These are phyloP conservation scores for Solanum boliviense DNA, from an alignment of 257 asterid genomes.

Conservation along the genomic window DNA sequence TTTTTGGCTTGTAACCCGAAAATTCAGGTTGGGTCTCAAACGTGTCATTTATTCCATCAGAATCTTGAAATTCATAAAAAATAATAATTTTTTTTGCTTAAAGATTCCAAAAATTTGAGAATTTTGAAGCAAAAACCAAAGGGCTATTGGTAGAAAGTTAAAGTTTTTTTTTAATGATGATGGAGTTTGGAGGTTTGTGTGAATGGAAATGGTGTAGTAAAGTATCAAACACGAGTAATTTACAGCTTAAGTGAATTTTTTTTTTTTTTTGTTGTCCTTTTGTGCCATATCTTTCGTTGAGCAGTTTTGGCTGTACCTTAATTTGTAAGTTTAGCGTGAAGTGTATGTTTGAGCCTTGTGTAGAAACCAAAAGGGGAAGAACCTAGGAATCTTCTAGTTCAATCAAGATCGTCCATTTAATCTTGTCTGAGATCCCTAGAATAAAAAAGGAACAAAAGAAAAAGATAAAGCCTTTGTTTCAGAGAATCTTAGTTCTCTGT, in stretches of 20 bases:
- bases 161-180: not conserved
- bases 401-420: constrained; percentile 34
- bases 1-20: not conserved
- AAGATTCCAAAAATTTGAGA: not conserved
- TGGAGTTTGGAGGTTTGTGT: constrained; percentile 12
- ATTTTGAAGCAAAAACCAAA: not conserved
- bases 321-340: constrained; percentile 18
- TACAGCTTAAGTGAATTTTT: not conserved
- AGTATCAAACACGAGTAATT: constrained; percentile 4
- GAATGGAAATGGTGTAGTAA: constrained; percentile 7
- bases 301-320: constrained; percentile 54
- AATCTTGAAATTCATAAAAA: not conserved
- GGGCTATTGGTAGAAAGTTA: not conserved
- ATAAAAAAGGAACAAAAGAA: not conserved
- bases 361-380: not conserved
- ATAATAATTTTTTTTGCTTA: not conserved
- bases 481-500: constrained; percentile 13
- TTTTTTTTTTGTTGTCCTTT: constrained; percentile 22
- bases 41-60: not conserved
- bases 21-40: not conserved
- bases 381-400: constrained; percentile 31
- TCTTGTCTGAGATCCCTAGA: constrained; percentile 18
- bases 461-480: constrained; percentile 1
- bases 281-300: constrained; percentile 47
- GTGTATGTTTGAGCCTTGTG: constrained; percentile 21